Evolutionary conservation across 2,329 filamentous ascomycete genomes (phyloP).

Genomic region (Fusarium graminum): DNA sequence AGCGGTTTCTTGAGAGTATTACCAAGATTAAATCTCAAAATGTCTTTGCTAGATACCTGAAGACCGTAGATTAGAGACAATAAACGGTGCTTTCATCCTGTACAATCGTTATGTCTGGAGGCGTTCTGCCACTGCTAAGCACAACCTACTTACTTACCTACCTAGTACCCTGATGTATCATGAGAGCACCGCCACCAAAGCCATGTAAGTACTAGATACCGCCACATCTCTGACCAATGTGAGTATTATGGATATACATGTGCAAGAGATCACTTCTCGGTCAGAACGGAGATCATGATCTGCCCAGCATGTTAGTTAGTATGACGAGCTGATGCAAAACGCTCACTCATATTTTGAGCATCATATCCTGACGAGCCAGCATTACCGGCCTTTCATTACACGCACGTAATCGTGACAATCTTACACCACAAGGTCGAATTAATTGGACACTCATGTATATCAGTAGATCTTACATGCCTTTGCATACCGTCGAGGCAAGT

Average conservation of each 20-base stretch:
- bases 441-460: neutral
- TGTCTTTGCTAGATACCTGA: neutral
- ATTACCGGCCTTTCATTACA: neutral
- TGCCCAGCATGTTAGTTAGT: too few relatives aligned
- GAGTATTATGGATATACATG: neutral
- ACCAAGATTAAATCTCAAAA: neutral
- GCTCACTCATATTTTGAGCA: too few relatives aligned
- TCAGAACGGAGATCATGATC: conserved; percentile 10
- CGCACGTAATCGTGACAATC: conserved; percentile 23
- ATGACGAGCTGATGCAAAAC: too few relatives aligned
- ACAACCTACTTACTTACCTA: too few relatives aligned
- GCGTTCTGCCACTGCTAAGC: conserved; percentile 1
- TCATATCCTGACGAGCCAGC: neutral
- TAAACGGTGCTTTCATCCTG: neutral
- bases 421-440: neutral
- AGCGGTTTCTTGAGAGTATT: too few relatives aligned
- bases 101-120: neutral
- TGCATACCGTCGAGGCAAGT: neutral
- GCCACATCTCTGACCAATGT: conserved; percentile 22
- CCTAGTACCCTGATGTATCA: neutral
- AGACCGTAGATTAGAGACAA: neutral
- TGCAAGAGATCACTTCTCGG: too few relatives aligned
- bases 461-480: conserved; percentile 13
- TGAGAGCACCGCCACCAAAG: conserved; percentile 30
- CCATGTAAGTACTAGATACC: conserved; percentile 37